A percentile compares a stretch with the other conserved stretches of the same genome.
phyloP scores from a whole-genome alignment of 139 green algal genomes.

The Coccomyxa sp. region DNA sequence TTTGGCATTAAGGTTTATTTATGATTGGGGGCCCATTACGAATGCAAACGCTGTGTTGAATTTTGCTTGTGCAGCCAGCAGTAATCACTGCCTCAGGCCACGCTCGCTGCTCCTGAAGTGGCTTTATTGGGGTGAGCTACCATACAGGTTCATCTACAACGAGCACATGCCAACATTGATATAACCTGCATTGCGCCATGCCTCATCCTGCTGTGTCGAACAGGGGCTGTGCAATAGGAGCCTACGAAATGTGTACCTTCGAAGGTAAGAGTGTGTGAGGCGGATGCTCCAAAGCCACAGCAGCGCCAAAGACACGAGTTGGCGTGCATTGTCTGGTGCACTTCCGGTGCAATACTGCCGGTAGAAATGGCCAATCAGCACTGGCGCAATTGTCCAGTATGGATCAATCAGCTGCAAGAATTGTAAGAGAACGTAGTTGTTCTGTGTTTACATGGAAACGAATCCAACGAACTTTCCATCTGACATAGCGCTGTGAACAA shows the following conservation, averaged over 20 bases:
- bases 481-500: neutral
- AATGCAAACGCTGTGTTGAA: too few species aligned
- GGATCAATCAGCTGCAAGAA: slow-evolving; percentile 50
- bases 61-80: too few species aligned
- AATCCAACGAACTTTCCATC: neutral
- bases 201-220: too few species aligned
- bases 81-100: too few species aligned
- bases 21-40: too few species aligned
- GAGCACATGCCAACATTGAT: too few species aligned
- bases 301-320: slow-evolving; percentile 20
- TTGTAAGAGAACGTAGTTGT: neutral
- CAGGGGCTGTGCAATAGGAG: too few species aligned
- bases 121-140: too few species aligned
- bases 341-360: slow-evolving; percentile 26
- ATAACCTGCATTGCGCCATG: too few species aligned
- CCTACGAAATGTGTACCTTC: slow-evolving; percentile 21
- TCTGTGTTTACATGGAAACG: neutral
- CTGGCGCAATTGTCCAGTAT: slow-evolving; percentile 63
- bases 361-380: slow-evolving; percentile 51
- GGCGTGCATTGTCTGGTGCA: slow-evolving; percentile 3
- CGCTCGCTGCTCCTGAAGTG: too few species aligned
- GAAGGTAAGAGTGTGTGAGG: slow-evolving; percentile 66
- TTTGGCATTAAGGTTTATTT: too few species aligned
- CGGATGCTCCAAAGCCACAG: slow-evolving; percentile 43
- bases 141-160: too few species aligned